A percentile compares a stretch with the other conserved stretches of the same genome.
Evolutionary conservation across 1,139 yeast species (phyloP).

Genomic region (Yamadazyma songkhlaensis): DNA sequence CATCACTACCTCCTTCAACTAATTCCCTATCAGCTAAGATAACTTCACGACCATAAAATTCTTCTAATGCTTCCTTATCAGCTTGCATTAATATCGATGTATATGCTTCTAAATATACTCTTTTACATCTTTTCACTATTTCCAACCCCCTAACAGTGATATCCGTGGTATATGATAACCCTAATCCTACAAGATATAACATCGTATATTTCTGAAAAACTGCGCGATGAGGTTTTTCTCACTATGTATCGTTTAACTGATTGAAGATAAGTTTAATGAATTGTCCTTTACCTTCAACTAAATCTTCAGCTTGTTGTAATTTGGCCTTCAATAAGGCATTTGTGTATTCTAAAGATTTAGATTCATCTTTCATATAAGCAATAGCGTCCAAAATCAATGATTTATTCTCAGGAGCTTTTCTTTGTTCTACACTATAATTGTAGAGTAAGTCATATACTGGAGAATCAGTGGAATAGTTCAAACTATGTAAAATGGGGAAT

Average conservation of each 20-base stretch:
- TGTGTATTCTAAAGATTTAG: conserved; percentile 24
- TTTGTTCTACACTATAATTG: conserved; percentile 15
- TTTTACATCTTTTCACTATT: conserved; percentile 73
- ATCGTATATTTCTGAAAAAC: conserved; percentile 29
- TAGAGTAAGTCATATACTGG: conserved; percentile 27
- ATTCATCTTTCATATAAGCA: conserved; percentile 17
- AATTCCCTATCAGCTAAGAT: conserved; percentile 91
- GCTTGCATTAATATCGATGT: conserved; percentile 96
- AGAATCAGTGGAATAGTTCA: conserved; percentile 10
- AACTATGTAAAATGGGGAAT: conserved; percentile 72
- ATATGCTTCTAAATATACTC: conserved; percentile 93
- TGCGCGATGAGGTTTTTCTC: conserved; percentile 1
- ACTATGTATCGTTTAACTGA: conserved; percentile 11
- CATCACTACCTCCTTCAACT: conserved; percentile 87
- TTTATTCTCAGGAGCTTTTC: conserved; percentile 13
- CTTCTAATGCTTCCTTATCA: conserved; percentile 61
- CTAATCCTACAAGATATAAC: conserved; percentile 90
- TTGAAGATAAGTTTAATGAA: conserved; percentile 9
- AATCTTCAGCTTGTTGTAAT: conserved; percentile 16
- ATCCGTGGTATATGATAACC: conserved; percentile 84
- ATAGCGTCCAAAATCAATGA: conserved; percentile 20
- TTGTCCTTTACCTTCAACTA: conserved; percentile 10
- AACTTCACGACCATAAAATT: conserved; percentile 81
- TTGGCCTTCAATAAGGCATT: conserved; percentile 18
- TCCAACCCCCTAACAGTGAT: conserved; percentile 94